Percentiles rank a stretch among this genome's conserved stretches.
Conservation (phyloP, 108 stramenopile species). For the Nannochloropsis gaditana region DNA sequence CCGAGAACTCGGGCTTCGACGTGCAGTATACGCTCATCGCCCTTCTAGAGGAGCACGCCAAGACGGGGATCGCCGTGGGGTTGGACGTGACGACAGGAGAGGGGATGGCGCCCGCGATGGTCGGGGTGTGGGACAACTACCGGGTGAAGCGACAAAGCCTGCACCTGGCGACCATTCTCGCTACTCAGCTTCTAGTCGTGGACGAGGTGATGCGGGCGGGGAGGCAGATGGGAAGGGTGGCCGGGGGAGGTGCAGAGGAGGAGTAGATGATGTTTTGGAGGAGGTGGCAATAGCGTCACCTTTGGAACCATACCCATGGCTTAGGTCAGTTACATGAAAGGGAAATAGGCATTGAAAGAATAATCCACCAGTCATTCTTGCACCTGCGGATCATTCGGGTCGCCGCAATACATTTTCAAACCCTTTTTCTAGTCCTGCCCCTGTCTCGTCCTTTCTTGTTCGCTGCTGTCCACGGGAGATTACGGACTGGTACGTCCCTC, state of each 20-base stretch:
- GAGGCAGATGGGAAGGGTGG: constrained; percentile 81
- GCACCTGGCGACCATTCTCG: constrained; percentile 86
- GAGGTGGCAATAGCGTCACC: too few relatives aligned
- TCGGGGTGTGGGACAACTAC: constrained; percentile 95
- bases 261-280: constrained; percentile 24
- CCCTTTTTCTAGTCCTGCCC: too few relatives aligned
- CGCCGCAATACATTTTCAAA: too few relatives aligned
- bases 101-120: constrained; percentile 80
- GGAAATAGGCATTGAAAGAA: too few relatives aligned
- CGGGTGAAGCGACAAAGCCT: constrained; percentile 91
- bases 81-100: constrained; percentile 85
- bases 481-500: too few relatives aligned
- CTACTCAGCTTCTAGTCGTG: constrained; percentile 93
- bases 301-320: too few relatives aligned
- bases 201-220: constrained; percentile 99
- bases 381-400: too few relatives aligned
- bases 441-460: too few relatives aligned
- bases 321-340: too few relatives aligned
- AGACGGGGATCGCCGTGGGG: constrained; percentile 67
- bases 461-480: too few relatives aligned
- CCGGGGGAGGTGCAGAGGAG: constrained; percentile 54
- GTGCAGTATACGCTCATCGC: constrained; percentile 84
- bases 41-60: constrained; percentile 70
- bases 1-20: constrained; percentile 94
- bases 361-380: too few relatives aligned